phyloP scores from a whole-genome alignment of 805 yeast genomes.

The Kluyveromyces wickerhamii region DNA sequence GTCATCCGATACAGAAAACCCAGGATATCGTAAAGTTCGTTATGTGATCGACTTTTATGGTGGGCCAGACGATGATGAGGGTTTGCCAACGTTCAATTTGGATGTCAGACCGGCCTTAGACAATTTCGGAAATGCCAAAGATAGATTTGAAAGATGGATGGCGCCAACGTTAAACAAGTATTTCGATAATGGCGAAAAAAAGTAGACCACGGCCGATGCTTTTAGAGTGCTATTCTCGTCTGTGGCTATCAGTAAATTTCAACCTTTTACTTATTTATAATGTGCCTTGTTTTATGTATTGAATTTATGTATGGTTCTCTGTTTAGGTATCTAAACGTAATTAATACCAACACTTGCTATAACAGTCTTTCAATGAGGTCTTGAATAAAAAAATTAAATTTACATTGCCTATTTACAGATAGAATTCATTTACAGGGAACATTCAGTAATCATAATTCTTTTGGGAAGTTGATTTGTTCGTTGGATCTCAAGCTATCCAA shows the following conservation, averaged over 20 bases:
- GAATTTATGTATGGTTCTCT: no score
- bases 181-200: constrained; percentile 22
- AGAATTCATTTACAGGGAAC: constrained; percentile 1
- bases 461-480: neutral
- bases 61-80: constrained; percentile 87
- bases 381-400: no score
- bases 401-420: constrained; percentile 5
- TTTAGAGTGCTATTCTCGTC: no score
- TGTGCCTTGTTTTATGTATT: no score
- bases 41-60: constrained; percentile 94
- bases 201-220: no score
- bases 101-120: constrained; percentile 97
- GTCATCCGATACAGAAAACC: constrained; percentile 25
- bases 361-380: no score
- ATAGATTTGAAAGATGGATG: constrained; percentile 62
- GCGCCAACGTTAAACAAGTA: constrained; percentile 63
- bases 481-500: constrained; percentile 1
- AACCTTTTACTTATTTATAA: no score
- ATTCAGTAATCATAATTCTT: constrained; percentile 2
- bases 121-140: constrained; percentile 49
- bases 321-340: no score
- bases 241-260: no score
- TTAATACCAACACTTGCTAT: no score
- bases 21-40: constrained; percentile 62
- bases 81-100: constrained; percentile 83